Percentiles rank a stretch among this genome's conserved stretches.
These are phyloP conservation scores for Diaporthe batatas DNA, from an alignment of 2,329 filamentous ascomycete genomes.

Conservation along the genomic window DNA sequence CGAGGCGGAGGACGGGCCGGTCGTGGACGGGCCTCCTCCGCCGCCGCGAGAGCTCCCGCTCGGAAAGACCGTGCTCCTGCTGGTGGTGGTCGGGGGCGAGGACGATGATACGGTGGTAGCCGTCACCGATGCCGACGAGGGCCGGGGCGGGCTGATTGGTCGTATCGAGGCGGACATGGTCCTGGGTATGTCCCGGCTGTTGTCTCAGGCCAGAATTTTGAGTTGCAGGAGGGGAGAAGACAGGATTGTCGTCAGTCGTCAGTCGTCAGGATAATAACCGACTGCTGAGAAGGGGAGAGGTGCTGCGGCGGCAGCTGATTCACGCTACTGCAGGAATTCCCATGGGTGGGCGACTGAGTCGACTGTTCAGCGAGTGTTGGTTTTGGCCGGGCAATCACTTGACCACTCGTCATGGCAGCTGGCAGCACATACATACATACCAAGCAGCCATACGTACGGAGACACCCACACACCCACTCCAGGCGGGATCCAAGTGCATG, in stretches of 20 bases:
- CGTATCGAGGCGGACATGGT: slow-evolving; percentile 39
- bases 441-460: no score
- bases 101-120: slow-evolving; percentile 42
- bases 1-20: slow-evolving; percentile 41
- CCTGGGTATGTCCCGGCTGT: slow-evolving; percentile 17
- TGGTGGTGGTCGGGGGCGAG: slow-evolving; percentile 35
- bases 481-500: not conserved
- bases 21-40: slow-evolving; percentile 40
- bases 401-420: slow-evolving; percentile 16
- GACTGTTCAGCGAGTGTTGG: not conserved
- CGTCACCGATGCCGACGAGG: slow-evolving; percentile 41
- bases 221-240: not conserved
- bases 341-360: not conserved
- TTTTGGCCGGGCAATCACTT: not conserved
- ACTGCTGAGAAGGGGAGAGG: not conserved
- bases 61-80: slow-evolving; percentile 40
- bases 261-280: not conserved
- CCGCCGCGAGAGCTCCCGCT: slow-evolving; percentile 24
- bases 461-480: not conserved
- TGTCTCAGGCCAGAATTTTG: not conserved
- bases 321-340: slow-evolving; percentile 29
- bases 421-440: not conserved
- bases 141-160: slow-evolving; percentile 39
- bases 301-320: slow-evolving; percentile 27
- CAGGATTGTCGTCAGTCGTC: not conserved